Evolutionary conservation across 192 early-diverging fungal species (phyloP), one percentile per base, ranked within the genome.

Genomic region (Coemansia umbellata): DNA sequence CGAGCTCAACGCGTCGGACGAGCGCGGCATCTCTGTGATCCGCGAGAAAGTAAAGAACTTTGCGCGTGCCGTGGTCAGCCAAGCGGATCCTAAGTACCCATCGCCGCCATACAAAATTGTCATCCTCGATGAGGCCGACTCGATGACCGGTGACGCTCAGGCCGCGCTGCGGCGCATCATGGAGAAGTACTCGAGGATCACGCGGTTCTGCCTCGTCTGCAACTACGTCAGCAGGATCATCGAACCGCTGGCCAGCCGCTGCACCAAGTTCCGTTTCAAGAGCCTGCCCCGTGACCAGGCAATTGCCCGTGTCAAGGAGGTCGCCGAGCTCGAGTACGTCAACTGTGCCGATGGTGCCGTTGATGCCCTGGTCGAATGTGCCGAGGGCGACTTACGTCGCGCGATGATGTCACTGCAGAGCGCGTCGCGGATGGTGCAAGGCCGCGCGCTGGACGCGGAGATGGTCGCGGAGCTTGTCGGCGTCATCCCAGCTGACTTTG

Each of bases 81-180:
- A 31, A 8, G 58, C 63, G 8, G 69, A 73, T 33, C 39, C 62
- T 3, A 15, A 17, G n/a, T 74, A 51, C 47, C 62, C 68, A 9
- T 82, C 79, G 52, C 95, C 95, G 26, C 91, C 92, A 5, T 98
- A 88, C 80, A 98, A 98, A 70, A 89, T 98, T 21, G 80, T 98
- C 27, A 94, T 98, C 56, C 79, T 98, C 33, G 95, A 98, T 58
- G 95, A 98, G 70, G 95, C 95, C 0, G 95, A 98, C 69, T 92
- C 91, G 1, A 92, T 98, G 93, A 98, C 95, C 1, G 51, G 69
- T 1, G 94, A 97, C 60, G 95, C 95, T 0, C 95, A 98, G 60
- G 82, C 89, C 2, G 95, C 95, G 10, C 70, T 98, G 37, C 74
- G 95, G 19, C 76, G 95, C 33, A 94, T 88, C 32, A 98, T 98